phyloP scores from a whole-genome alignment of 169 alveolate genomes.

The Cyclospora cayetanensis region DNA sequence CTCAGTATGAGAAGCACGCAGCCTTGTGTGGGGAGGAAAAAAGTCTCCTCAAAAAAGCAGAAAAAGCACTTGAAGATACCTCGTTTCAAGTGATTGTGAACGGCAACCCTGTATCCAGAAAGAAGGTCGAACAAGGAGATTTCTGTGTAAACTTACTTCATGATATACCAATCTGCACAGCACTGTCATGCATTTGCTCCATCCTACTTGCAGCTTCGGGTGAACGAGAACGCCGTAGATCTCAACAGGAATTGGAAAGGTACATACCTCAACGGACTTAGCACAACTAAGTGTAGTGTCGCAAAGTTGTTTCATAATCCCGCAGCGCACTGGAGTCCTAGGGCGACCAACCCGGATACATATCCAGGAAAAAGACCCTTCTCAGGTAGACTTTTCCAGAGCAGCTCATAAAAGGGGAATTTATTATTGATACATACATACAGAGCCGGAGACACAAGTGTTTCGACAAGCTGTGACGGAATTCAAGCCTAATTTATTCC shows the following conservation, averaged over 20 bases:
- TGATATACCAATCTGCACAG: not conserved
- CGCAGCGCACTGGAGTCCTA: conserved; percentile 46
- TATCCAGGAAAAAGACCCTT: conserved; percentile 27
- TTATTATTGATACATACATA: not conserved
- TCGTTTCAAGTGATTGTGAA: conserved; percentile 34
- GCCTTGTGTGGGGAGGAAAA: conserved; percentile 48
- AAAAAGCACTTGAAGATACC: not conserved
- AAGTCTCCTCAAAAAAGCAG: not conserved
- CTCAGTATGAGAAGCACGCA: not conserved
- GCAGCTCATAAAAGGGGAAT: not conserved
- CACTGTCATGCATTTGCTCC: not conserved
- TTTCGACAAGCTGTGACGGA: not conserved
- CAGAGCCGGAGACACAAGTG: conserved; percentile 56
- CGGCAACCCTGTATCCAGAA: conserved; percentile 57
- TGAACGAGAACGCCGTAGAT: conserved; percentile 54
- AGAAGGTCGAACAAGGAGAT: conserved; percentile 57
- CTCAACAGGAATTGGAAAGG: conserved; percentile 65
- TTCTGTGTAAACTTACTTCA: conserved; percentile 13
- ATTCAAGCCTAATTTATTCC: conserved; percentile 42
- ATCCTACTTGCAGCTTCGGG: conserved; percentile 11
- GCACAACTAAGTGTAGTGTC: not conserved
- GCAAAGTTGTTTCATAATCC: not conserved
- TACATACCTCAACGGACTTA: not conserved
- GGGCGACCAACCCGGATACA: not conserved
- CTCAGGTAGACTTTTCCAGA: not conserved